Evolutionary conservation across 2,329 filamentous ascomycete genomes (phyloP).

Genomic region (Fusarium newnesense): DNA sequence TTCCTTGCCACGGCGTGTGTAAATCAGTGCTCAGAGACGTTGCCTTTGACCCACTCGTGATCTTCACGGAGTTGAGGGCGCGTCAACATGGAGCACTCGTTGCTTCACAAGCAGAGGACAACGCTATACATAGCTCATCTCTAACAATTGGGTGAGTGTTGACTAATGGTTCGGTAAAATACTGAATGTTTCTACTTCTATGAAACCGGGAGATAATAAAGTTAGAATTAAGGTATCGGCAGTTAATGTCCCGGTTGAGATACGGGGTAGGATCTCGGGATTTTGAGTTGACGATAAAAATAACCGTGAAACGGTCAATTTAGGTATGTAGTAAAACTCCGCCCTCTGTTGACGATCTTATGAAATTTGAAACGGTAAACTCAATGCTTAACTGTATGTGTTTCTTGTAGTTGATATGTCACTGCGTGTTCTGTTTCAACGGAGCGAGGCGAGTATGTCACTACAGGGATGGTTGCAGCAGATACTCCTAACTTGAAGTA

Average conservation of each 20-base stretch:
- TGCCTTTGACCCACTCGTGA: neutral
- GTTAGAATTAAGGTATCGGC: neutral
- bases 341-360: neutral
- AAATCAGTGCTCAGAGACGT: neutral
- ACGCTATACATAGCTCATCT: neutral
- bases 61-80: conserved; percentile 2
- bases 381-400: neutral
- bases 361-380: neutral
- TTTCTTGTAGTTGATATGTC: neutral
- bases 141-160: neutral
- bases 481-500: fast-evolving
- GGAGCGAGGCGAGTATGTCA: neutral
- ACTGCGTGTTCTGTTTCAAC: neutral
- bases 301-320: conserved; percentile 10
- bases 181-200: neutral
- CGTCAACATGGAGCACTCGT: neutral
- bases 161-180: neutral
- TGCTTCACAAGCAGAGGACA: neutral
- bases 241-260: neutral
- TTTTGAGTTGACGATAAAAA: conserved; percentile 8
- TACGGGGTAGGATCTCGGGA: conserved; percentile 1
- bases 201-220: neutral
- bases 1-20: neutral
- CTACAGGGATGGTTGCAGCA: neutral
- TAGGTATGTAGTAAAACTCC: neutral